phyloP scores from a whole-genome alignment of 1,139 yeast genomes.

The Kurtzmaniella natalensis region DNA sequence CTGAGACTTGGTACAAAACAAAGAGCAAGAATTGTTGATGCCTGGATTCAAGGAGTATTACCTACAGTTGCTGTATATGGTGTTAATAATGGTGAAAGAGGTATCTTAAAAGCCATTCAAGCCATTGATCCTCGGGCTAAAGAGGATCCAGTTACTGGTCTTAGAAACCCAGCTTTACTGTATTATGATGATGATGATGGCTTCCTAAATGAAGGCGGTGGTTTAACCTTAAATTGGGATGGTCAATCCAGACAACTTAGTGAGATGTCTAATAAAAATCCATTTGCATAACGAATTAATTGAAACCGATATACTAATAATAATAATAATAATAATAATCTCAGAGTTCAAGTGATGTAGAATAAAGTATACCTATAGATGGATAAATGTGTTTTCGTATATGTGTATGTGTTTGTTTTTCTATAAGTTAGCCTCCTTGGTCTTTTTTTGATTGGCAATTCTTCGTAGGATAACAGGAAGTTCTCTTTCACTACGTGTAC shows the following conservation, averaged over 20 bases:
- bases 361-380: too few relatives aligned
- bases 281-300: not conserved
- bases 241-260: constrained; percentile 1
- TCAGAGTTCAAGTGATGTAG: too few relatives aligned
- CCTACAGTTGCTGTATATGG: constrained; percentile 44
- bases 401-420: too few relatives aligned
- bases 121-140: constrained; percentile 44
- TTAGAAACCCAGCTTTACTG: constrained; percentile 41
- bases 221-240: constrained; percentile 21
- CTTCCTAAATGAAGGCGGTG: constrained; percentile 25
- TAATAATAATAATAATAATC: too few relatives aligned
- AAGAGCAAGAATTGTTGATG: constrained; percentile 63
- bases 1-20: constrained; percentile 75
- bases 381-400: too few relatives aligned
- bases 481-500: too few relatives aligned
- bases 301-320: not conserved
- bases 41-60: constrained; percentile 47
- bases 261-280: not conserved
- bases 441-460: too few relatives aligned
- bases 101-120: constrained; percentile 51
- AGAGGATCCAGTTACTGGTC: constrained; percentile 40
- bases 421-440: too few relatives aligned
- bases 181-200: constrained; percentile 36
- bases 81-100: constrained; percentile 63
- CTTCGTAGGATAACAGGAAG: too few relatives aligned